Conservation (phyloP, 805 yeast genomes). For the Komagataella kurtzmanii region DNA sequence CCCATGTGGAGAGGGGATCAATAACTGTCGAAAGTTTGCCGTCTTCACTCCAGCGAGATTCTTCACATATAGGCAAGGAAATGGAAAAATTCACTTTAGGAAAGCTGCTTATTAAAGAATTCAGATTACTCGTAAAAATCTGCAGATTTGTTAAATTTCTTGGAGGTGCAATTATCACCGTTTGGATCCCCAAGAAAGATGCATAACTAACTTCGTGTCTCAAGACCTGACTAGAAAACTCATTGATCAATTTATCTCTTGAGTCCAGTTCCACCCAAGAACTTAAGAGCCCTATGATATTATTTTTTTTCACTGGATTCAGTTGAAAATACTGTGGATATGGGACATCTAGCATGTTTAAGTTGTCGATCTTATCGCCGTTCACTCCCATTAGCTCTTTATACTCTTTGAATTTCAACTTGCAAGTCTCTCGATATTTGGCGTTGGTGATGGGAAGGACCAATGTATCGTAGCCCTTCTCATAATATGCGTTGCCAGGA, state of each 20-base stretch:
- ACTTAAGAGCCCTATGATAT: conserved; percentile 41
- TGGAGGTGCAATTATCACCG: conserved; percentile 53
- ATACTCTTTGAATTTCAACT: conserved; percentile 20
- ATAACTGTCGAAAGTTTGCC: conserved; percentile 3
- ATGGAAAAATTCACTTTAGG: conserved; percentile 27
- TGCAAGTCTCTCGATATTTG: conserved; percentile 30
- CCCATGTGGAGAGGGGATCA: conserved; percentile 55
- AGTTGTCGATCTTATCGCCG: conserved; percentile 1
- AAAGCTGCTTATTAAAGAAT: conserved; percentile 11
- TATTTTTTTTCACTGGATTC: conserved; percentile 26
- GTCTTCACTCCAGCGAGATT: conserved; percentile 8
- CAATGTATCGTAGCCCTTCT: conserved; percentile 34
- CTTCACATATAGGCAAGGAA: conserved; percentile 37
- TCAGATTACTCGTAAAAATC: conserved; percentile 29
- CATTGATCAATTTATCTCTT: conserved; percentile 30
- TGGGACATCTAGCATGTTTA: conserved; percentile 20
- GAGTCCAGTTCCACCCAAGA: conserved; percentile 65
- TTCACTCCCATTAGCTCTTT: conserved; percentile 5
- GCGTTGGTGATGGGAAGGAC: conserved; percentile 42
- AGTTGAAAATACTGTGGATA: conserved; percentile 27
- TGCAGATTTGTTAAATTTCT: conserved; percentile 37
- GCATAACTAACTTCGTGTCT: conserved; percentile 46
- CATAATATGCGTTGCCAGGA: neutral
- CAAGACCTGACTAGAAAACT: conserved; percentile 43
- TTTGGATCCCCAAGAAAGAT: conserved; percentile 39